phyloP scores from a whole-genome alignment of 306 rosid genomes.

The Bauhinia variegata region DNA sequence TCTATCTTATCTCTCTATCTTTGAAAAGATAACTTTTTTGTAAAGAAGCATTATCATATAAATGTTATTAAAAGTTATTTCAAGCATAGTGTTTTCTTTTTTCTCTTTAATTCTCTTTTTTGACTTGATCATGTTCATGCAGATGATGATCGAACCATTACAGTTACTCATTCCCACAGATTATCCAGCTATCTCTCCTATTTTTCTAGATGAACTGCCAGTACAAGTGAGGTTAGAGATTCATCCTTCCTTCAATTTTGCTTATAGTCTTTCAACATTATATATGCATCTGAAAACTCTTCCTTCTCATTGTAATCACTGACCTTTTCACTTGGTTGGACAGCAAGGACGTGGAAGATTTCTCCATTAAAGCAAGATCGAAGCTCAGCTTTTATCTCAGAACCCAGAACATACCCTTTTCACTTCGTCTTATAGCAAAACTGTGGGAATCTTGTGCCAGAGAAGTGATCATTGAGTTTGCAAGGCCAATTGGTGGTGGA shows the following conservation, averaged over 20 bases:
- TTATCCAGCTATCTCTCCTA: slow-evolving; percentile 42
- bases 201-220: slow-evolving; percentile 38
- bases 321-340: slow-evolving; percentile 3
- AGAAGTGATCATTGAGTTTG: slow-evolving; percentile 48
- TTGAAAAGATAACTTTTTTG: no score
- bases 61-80: no score
- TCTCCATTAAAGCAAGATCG: slow-evolving; percentile 34
- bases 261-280: neutral
- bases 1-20: no score
- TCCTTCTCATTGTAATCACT: neutral
- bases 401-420: slow-evolving; percentile 32
- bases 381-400: slow-evolving; percentile 26
- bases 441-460: slow-evolving; percentile 55
- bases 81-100: no score
- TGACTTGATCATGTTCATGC: slow-evolving; percentile 33
- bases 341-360: slow-evolving; percentile 32
- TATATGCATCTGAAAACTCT: no score
- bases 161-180: slow-evolving; percentile 44
- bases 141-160: slow-evolving; percentile 44
- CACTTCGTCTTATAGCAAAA: slow-evolving; percentile 44
- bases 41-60: no score
- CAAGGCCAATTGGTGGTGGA: slow-evolving; percentile 53
- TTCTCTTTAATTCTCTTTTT: no score
- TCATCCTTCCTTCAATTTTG: neutral
- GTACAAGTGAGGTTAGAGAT: slow-evolving; percentile 39